Conservation (phyloP, 2,329 filamentous ascomycete genomes). For the Apiospora saccharicola region DNA sequence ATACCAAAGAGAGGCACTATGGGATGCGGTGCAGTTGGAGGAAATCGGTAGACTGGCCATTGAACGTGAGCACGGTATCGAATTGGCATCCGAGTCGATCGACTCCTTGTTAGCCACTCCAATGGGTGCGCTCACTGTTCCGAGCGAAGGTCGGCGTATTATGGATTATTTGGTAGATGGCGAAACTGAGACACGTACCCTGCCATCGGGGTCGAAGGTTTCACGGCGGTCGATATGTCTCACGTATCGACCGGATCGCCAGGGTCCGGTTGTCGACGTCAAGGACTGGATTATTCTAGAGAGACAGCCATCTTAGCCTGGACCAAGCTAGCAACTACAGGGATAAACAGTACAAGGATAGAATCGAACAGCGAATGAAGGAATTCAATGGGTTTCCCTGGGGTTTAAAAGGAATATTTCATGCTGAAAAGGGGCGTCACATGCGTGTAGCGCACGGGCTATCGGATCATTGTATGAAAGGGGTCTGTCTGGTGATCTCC, state of each 20-base stretch:
- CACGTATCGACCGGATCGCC: neutral
- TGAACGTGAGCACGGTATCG: slow-evolving; percentile 31
- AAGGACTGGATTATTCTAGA: neutral
- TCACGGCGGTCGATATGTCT: neutral
- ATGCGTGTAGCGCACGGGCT: too few relatives aligned
- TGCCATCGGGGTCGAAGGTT: neutral
- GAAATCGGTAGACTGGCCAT: slow-evolving; percentile 28
- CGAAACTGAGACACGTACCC: neutral
- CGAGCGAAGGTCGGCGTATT: neutral
- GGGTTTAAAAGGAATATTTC: too few relatives aligned
- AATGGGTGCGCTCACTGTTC: neutral
- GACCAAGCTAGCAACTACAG: too few relatives aligned
- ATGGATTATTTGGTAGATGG: neutral
- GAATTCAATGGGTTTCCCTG: too few relatives aligned
- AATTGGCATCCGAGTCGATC: neutral
- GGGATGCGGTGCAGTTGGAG: slow-evolving; percentile 29
- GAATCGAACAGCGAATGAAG: too few relatives aligned
- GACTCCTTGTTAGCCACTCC: neutral
- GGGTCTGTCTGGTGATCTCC: too few relatives aligned
- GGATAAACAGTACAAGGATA: too few relatives aligned
- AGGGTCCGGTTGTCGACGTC: neutral
- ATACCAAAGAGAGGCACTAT: slow-evolving; percentile 28
- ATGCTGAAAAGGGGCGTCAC: too few relatives aligned
- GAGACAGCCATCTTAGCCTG: too few relatives aligned
- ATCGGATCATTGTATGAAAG: too few relatives aligned